phyloP scores from a whole-genome alignment of 2,329 filamentous ascomycete genomes.

The Paramyrothecium roridum region DNA sequence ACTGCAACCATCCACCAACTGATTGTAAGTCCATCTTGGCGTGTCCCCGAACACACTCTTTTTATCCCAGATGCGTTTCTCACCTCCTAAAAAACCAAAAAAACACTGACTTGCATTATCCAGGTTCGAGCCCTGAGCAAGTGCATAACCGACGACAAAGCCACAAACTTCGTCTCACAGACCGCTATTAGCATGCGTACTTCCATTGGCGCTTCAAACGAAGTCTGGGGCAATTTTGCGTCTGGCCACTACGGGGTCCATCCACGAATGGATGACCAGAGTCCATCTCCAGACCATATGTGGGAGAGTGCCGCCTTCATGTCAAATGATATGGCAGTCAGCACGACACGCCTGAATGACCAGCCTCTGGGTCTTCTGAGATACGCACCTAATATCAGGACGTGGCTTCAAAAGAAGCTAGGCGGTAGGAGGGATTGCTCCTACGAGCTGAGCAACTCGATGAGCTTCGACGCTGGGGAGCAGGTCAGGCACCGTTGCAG shows the following conservation, averaged over 20 bases:
- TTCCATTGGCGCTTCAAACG: constrained; percentile 12
- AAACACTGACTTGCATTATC: no score
- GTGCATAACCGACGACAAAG: constrained; percentile 5
- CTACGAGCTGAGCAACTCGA: constrained; percentile 18
- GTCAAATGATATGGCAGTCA: constrained; percentile 10
- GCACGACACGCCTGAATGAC: constrained; percentile 10
- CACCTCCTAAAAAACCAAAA: no score
- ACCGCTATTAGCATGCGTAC: constrained; percentile 19
- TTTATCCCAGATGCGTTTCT: no score
- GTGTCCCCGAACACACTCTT: no score
- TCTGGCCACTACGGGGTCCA: constrained; percentile 13
- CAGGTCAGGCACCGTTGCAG: not conserved
- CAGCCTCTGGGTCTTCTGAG: constrained; percentile 15
- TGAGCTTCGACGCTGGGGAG: constrained; percentile 5
- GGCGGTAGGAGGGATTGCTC: constrained; percentile 16
- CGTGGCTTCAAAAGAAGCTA: constrained; percentile 15
- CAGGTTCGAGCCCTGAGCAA: no score
- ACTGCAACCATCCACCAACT: no score
- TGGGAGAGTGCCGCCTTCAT: constrained; percentile 12
- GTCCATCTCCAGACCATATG: constrained; percentile 11
- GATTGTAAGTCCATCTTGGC: no score
- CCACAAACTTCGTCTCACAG: constrained; percentile 18
- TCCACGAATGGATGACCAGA: constrained; percentile 2
- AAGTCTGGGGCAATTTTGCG: constrained; percentile 10
- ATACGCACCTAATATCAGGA: constrained; percentile 15